Conservation (phyloP, 495 filamentous ascomycete species). For the Hypoxylon fragiforme region DNA sequence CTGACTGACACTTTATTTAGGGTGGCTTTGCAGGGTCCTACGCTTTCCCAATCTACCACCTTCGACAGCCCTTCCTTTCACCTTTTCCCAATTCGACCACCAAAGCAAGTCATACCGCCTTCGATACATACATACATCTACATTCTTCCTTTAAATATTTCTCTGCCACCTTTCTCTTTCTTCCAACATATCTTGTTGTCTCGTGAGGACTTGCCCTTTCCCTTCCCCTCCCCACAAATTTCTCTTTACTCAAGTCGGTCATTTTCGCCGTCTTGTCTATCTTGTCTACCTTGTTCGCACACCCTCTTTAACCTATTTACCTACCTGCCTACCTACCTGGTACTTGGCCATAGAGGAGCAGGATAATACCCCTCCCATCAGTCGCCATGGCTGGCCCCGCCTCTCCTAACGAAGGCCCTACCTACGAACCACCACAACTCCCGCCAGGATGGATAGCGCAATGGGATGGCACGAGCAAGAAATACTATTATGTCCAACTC, state of each 20-base stretch:
- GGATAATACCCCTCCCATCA: conserved; percentile 30
- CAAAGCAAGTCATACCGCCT: conserved; percentile 21
- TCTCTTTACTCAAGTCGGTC: conserved; percentile 6
- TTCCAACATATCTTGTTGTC: not conserved
- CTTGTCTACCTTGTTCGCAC: no score
- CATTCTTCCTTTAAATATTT: not conserved
- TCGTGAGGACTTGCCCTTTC: not conserved
- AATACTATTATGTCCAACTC: conserved; percentile 82
- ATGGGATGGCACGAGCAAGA: conserved; percentile 72
- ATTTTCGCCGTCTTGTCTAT: conserved; percentile 13
- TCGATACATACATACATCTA: not conserved
- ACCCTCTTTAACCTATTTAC: not conserved
- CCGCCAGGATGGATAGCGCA: conserved; percentile 83
- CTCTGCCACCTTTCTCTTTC: conserved; percentile 13
- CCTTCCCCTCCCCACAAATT: not conserved
- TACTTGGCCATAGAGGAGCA: conserved; percentile 12
- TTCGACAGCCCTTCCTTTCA: conserved; percentile 32
- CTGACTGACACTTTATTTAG: not conserved
- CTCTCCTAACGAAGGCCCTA: conserved; percentile 69
- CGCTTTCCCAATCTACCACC: conserved; percentile 24
- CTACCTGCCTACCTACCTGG: not conserved
- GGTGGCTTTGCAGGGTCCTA: conserved; percentile 24
- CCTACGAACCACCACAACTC: conserved; percentile 67
- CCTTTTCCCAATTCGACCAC: conserved; percentile 18
- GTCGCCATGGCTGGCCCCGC: conserved; percentile 52